phyloP scores from a whole-genome alignment of 495 filamentous ascomycete species.

The Aspergillus sclerotioniger region DNA sequence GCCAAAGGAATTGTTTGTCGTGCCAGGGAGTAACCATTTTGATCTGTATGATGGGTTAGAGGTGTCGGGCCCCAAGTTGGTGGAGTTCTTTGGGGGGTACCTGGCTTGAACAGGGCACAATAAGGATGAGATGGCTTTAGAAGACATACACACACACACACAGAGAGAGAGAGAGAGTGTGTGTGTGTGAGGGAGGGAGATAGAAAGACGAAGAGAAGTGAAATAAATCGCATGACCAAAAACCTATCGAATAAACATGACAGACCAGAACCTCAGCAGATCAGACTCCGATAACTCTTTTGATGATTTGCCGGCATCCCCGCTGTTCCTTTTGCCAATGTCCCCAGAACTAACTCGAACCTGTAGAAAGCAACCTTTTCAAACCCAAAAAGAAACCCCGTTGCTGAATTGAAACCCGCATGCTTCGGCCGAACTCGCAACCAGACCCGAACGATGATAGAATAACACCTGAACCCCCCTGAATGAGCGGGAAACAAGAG shows the following conservation, averaged over 20 bases:
- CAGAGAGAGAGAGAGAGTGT: too few relatives aligned
- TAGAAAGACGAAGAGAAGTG: slow-evolving; percentile 4
- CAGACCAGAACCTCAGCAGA: slow-evolving; percentile 21
- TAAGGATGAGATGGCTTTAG: too few relatives aligned
- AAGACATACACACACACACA: too few relatives aligned
- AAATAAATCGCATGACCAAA: slow-evolving; percentile 2
- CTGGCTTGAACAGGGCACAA: neutral
- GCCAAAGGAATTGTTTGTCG: slow-evolving; percentile 38
- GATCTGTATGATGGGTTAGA: slow-evolving; percentile 37
- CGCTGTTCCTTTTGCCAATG: slow-evolving; percentile 16
- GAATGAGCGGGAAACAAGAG: slow-evolving; percentile 21
- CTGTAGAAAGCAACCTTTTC: slow-evolving; percentile 1
- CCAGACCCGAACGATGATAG: slow-evolving; percentile 21
- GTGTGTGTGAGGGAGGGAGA: too few relatives aligned
- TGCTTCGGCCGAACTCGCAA: slow-evolving; percentile 18
- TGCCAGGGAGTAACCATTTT: slow-evolving; percentile 33
- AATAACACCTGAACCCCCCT: slow-evolving; percentile 21
- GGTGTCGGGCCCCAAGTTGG: slow-evolving; percentile 27
- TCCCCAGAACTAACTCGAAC: slow-evolving; percentile 12
- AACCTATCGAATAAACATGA: slow-evolving; percentile 9
- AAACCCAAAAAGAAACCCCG: slow-evolving; percentile 12
- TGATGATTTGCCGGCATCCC: slow-evolving; percentile 27
- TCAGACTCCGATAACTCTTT: slow-evolving; percentile 28
- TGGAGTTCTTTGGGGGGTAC: slow-evolving; percentile 31
- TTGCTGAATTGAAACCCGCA: slow-evolving; percentile 16